Base-by-base conservation (phyloP, 1,139 yeast genomes). In the Candida glucosophila region DNA sequence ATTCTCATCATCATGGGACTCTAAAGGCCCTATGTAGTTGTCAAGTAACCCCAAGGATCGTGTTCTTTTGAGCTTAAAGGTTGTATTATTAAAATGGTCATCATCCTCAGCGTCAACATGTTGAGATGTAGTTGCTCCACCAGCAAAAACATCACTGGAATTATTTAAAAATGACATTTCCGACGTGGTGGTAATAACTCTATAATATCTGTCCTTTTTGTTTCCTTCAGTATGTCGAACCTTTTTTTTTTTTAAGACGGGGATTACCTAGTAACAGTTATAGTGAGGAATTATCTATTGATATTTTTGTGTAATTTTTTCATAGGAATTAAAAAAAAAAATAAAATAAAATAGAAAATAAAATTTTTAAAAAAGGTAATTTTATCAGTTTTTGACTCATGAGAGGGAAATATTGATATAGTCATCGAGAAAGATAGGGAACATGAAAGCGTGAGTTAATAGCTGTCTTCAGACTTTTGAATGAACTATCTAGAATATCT, bases 11-110 rank as follows among this genome's bases (percentile, higher is more conserved):
- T 22, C 17, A 3, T 22, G 23, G n/a, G 26, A 24, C 12, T 11
- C 28, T 8, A 35, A 30, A 4, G 56, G 57, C 23, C 61, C 72
- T 25, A 77, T 74, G 42, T 69, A 79, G 39, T 77, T 82, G 44
- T 81, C 94, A 39, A 85, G 59, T 13, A 82, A 51, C 1, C 95
- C 95, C 67, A 83, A 64, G 5, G 93, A 80, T 43, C 92, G 67
- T 16, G 95, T 85, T 44, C 95, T 60, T 44, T 83, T 85, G 44
- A 85, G 58, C 41, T 77, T 77, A 50, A 80, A 85, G 3, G 92
- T 71, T 8, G 85, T 71, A 34, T 69, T 72, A 33, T 74, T 68
- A 44, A 83, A 83, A 44, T 79, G 81, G 31, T 69, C 74, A 32
- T 77, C 85, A 49, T 76, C 77, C 26, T 68, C 64, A 9, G 92